These are phyloP conservation scores for Hanseniaspora occidentalis DNA, from an alignment of 805 yeast species.

Conservation along the genomic window DNA sequence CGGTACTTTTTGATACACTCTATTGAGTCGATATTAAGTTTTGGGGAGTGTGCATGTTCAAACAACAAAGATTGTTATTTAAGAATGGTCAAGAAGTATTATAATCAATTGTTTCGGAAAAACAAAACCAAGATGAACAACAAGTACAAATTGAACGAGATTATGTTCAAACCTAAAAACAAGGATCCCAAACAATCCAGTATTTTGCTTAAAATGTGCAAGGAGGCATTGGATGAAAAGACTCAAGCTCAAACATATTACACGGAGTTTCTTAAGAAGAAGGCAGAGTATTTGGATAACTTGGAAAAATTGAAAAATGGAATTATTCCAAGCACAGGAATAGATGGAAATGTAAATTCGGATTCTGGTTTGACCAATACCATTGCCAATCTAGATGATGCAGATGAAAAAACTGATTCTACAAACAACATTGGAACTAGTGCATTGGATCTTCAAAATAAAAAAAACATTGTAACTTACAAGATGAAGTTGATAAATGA, in stretches of 20 bases:
- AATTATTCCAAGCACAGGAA: slow-evolving; percentile 3
- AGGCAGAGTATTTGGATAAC: slow-evolving; percentile 1
- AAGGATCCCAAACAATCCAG: slow-evolving; percentile 19
- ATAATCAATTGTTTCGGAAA: slow-evolving; percentile 46
- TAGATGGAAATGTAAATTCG: no score
- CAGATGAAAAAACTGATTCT: no score
- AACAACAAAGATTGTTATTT: slow-evolving; percentile 41
- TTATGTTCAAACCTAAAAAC: slow-evolving; percentile 19
- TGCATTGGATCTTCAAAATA: no score
- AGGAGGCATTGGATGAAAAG: slow-evolving; percentile 8
- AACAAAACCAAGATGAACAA: slow-evolving; percentile 30
- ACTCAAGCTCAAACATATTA: slow-evolving; percentile 14
- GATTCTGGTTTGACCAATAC: no score
- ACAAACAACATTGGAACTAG: no score
- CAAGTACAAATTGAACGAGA: slow-evolving; percentile 26
- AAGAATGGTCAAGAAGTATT: slow-evolving; percentile 47
- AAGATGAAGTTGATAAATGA: no score
- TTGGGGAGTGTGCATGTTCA: slow-evolving; percentile 51
- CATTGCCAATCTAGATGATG: no score
- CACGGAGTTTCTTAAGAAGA: slow-evolving; percentile 6
- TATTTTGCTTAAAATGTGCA: slow-evolving; percentile 11
- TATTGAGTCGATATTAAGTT: slow-evolving; percentile 47
- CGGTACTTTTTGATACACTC: slow-evolving; percentile 46
- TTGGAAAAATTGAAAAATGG: background rate
- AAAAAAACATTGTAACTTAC: no score